phyloP scores from a whole-genome alignment of 495 filamentous ascomycete genomes.

The Daldinia childiae region DNA sequence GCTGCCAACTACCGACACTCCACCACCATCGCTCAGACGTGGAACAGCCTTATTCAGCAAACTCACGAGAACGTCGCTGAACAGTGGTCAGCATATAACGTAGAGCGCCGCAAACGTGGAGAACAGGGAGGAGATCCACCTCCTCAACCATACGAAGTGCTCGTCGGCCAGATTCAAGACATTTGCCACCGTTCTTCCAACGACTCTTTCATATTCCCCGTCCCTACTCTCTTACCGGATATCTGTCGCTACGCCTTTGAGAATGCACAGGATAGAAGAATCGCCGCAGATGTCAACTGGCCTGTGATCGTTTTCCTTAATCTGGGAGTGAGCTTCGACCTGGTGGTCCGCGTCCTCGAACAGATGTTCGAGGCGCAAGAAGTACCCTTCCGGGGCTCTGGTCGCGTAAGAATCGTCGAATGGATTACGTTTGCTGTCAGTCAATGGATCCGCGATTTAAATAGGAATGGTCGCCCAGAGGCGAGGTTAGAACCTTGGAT shows the following conservation, averaged over 20 bases:
- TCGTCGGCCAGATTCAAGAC: conserved; percentile 75
- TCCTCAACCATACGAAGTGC: conserved; percentile 77
- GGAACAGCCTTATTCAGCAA: conserved; percentile 80
- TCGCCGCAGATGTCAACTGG: conserved; percentile 72
- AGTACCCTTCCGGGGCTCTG: conserved; percentile 77
- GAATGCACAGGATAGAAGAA: conserved; percentile 70
- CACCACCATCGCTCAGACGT: conserved; percentile 81
- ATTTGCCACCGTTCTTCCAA: conserved; percentile 82
- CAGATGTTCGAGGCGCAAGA: conserved; percentile 84
- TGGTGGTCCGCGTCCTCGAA: conserved; percentile 80
- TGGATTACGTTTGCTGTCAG: conserved; percentile 53
- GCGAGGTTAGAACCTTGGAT: conserved; percentile 53
- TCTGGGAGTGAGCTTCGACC: conserved; percentile 77
- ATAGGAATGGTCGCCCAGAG: conserved; percentile 50
- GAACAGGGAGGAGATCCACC: conserved; percentile 44
- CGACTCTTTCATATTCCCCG: conserved; percentile 76
- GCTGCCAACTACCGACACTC: conserved; percentile 86
- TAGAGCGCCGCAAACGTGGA: conserved; percentile 50
- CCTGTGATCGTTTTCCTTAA: conserved; percentile 82
- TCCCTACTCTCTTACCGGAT: conserved; percentile 68
- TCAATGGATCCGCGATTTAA: conserved; percentile 55
- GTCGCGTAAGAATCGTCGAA: conserved; percentile 52
- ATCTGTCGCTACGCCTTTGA: conserved; percentile 81
- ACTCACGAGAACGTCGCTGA: conserved; percentile 72
- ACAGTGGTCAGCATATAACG: conserved; percentile 50